A percentile compares a stretch with the other conserved stretches of the same genome.
These are phyloP conservation scores for Macrophomina phaseolina DNA, from an alignment of 2,329 filamentous ascomycete genomes.

Conservation along the genomic window DNA sequence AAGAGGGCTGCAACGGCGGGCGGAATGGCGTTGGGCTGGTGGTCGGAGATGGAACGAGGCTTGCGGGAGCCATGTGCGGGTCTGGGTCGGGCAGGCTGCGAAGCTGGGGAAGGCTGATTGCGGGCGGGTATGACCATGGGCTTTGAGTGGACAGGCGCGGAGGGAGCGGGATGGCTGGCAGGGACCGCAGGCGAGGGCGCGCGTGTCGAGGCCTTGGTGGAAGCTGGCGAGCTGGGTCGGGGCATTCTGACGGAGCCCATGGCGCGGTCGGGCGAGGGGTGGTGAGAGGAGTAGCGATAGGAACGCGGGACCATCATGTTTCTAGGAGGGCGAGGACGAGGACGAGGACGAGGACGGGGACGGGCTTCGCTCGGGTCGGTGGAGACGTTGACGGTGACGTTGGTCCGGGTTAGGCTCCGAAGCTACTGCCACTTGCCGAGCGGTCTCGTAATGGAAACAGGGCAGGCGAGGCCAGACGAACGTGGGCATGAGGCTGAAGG, in stretches of 20 bases:
- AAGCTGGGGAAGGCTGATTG: constrained; percentile 31
- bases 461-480: background rate
- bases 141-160: constrained; percentile 43
- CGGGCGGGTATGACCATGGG: constrained; percentile 51
- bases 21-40: constrained; percentile 55
- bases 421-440: constrained; percentile 26
- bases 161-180: constrained; percentile 30
- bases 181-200: constrained; percentile 14
- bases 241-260: constrained; percentile 27
- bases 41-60: constrained; percentile 37
- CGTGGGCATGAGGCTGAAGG: constrained; percentile 16
- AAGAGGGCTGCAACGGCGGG: constrained; percentile 64
- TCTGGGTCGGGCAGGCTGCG: background rate
- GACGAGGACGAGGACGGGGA: too few relatives aligned
- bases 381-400: constrained; percentile 21
- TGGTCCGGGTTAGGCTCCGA: constrained; percentile 21
- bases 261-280: constrained; percentile 2
- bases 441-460: constrained; percentile 27
- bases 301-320: constrained; percentile 54
- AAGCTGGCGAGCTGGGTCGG: constrained; percentile 1
- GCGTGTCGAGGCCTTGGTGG: constrained; percentile 27
- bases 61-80: background rate
- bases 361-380: constrained; percentile 23
- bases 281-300: constrained; percentile 48
- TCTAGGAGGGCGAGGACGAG: background rate